Evolutionary conservation across 352 stramenopile species (phyloP).

Genomic region (Pythium myriotylum): DNA sequence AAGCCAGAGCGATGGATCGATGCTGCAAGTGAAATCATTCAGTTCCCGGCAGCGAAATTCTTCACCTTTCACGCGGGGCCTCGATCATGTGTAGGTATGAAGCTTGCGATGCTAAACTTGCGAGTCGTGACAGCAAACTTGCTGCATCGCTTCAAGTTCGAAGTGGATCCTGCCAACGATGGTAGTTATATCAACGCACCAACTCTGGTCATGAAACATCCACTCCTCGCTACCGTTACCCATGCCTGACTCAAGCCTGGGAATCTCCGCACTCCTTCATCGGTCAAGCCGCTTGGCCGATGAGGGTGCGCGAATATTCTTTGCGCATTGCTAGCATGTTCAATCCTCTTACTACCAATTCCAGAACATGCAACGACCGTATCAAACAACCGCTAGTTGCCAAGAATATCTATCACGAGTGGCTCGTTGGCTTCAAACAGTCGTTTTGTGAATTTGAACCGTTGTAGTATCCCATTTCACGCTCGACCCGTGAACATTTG

Average conservation of each 20-base stretch:
- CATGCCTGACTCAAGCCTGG: too few species aligned
- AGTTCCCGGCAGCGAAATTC: conserved; percentile 25
- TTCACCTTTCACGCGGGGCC: conserved; percentile 40
- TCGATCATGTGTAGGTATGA: conserved; percentile 43
- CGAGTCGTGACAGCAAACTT: conserved; percentile 19
- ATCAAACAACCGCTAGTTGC: too few species aligned
- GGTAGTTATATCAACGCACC: conserved; percentile 1
- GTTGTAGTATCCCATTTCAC: too few species aligned
- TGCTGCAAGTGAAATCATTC: neutral
- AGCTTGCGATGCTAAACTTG: conserved; percentile 8
- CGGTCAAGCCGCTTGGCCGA: neutral
- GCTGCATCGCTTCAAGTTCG: conserved; percentile 6
- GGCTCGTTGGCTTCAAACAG: too few species aligned
- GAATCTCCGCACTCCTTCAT: too few species aligned
- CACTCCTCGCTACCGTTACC: neutral
- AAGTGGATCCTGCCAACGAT: conserved; percentile 6
- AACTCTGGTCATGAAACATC: conserved; percentile 15
- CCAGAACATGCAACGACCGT: too few species aligned
- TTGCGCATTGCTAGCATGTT: too few species aligned
- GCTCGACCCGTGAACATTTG: too few species aligned
- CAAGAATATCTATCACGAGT: too few species aligned
- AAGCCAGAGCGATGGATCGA: conserved; percentile 57
- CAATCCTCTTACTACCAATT: too few species aligned
- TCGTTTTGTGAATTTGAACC: too few species aligned
- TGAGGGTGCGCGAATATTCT: too few species aligned